Evolutionary conservation across 1,139 yeast species (phyloP).

Genomic region (Taiozyma sp.): DNA sequence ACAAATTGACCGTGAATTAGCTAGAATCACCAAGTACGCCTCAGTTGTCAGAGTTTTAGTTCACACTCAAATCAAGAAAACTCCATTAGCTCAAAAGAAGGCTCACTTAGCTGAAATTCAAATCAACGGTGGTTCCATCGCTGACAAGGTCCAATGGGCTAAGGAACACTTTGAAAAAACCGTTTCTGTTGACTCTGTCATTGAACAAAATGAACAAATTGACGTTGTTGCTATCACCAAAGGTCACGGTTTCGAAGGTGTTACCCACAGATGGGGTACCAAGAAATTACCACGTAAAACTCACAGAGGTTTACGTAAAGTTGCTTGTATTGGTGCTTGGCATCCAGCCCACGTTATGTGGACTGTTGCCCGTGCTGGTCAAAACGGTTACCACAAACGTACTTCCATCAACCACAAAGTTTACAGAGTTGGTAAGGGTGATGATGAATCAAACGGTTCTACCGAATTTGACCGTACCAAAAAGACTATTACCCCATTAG

Average conservation of each 20-base stretch:
- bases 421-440: constrained; percentile 98
- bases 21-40: constrained; percentile 98
- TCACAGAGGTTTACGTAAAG: constrained; percentile 99
- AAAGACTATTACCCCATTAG: constrained; percentile 99
- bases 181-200: constrained; percentile 89
- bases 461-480: constrained; percentile 99
- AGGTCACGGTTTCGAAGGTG: constrained; percentile 99
- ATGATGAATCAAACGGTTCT: constrained; percentile 90
- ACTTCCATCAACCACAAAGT: constrained; percentile 99
- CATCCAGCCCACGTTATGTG: constrained; percentile 99
- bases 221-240: constrained; percentile 99
- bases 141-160: constrained; percentile 99
- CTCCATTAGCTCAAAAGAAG: constrained; percentile 99
- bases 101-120: constrained; percentile 99
- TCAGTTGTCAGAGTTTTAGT: constrained; percentile 98
- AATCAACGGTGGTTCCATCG: constrained; percentile 97
- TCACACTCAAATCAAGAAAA: constrained; percentile 99
- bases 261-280: constrained; percentile 99
- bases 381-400: constrained; percentile 99
- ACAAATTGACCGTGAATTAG: constrained; percentile 92
- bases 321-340: constrained; percentile 99
- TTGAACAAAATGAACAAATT: constrained; percentile 98
- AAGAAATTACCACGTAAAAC: constrained; percentile 99
- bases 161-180: constrained; percentile 99
- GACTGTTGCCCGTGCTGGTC: constrained; percentile 99